These are phyloP conservation scores for Rhynchospora pubera DNA, from an alignment of 176 grass and related monocot genomes.

Conservation along the genomic window DNA sequence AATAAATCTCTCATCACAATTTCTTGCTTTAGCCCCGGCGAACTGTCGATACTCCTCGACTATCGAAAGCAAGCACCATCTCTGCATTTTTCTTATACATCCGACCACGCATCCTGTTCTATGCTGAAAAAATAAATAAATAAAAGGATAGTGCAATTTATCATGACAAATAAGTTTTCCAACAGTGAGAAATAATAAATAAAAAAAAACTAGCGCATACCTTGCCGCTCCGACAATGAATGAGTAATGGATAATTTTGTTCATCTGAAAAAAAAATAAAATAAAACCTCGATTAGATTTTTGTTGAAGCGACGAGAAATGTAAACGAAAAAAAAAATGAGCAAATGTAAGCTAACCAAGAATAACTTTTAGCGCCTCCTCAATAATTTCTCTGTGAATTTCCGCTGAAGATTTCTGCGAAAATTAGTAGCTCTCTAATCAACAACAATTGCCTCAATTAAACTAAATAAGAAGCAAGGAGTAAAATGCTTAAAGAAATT, in stretches of 20 bases:
- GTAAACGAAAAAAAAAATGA: background rate
- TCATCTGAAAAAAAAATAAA: conserved; percentile 37
- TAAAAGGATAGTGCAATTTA: too few relatives aligned
- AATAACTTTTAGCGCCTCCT: conserved; percentile 65
- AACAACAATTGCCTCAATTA: too few relatives aligned
- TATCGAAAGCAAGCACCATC: conserved; percentile 64
- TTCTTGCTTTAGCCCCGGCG: conserved; percentile 53
- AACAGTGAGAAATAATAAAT: background rate
- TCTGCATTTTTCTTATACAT: conserved; percentile 70
- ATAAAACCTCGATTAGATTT: conserved; percentile 2
- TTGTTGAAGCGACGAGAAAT: background rate
- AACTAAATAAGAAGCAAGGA: too few relatives aligned
- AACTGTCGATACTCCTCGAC: conserved; percentile 68
- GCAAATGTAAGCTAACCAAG: conserved; percentile 37
- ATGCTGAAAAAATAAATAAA: conserved; percentile 46
- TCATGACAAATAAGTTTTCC: too few relatives aligned
- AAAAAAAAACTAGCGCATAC: conserved; percentile 13
- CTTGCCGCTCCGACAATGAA: conserved; percentile 83
- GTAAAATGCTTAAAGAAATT: background rate
- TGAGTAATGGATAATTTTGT: conserved; percentile 66
- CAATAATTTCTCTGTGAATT: conserved; percentile 58
- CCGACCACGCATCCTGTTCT: conserved; percentile 72
- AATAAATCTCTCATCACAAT: conserved; percentile 60
- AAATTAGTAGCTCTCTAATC: background rate
- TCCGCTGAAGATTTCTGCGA: conserved; percentile 53